phyloP scores from a whole-genome alignment of 1,139 yeast species.

The Sporopachydermia cereana region DNA sequence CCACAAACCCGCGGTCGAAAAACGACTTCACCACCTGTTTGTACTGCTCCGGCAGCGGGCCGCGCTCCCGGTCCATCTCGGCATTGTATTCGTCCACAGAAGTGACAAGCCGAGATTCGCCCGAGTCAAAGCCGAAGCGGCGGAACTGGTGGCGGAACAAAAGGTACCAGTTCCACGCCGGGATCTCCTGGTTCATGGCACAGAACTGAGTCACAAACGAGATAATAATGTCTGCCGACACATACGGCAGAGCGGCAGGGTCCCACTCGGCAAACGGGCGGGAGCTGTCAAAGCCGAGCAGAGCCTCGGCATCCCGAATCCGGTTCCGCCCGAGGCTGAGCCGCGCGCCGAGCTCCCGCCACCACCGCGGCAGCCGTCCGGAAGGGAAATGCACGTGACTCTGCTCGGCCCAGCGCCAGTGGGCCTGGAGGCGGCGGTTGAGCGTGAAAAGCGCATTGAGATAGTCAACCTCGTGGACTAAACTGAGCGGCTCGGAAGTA shows the following conservation, averaged over 20 bases:
- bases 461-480: slow-evolving; percentile 25
- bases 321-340: slow-evolving; percentile 19
- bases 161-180: not conserved
- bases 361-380: slow-evolving; percentile 22
- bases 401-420: slow-evolving; percentile 23
- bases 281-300: not conserved
- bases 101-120: not conserved
- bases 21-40: not conserved
- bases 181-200: not conserved
- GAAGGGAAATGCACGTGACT: slow-evolving; percentile 14
- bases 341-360: slow-evolving; percentile 24
- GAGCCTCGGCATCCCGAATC: slow-evolving; percentile 15
- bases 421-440: slow-evolving; percentile 17
- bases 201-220: not conserved
- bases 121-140: not conserved
- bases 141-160: not conserved
- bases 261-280: no score
- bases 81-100: not conserved
- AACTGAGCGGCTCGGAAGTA: slow-evolving; percentile 22
- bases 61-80: not conserved
- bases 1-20: not conserved
- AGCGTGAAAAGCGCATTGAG: slow-evolving; percentile 19
- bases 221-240: not conserved
- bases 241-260: no score
- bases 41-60: not conserved